Percentiles rank a stretch among this genome's conserved stretches.
Conservation (phyloP, 2,329 filamentous ascomycete species). For the Westerdykella aurantiaca region DNA sequence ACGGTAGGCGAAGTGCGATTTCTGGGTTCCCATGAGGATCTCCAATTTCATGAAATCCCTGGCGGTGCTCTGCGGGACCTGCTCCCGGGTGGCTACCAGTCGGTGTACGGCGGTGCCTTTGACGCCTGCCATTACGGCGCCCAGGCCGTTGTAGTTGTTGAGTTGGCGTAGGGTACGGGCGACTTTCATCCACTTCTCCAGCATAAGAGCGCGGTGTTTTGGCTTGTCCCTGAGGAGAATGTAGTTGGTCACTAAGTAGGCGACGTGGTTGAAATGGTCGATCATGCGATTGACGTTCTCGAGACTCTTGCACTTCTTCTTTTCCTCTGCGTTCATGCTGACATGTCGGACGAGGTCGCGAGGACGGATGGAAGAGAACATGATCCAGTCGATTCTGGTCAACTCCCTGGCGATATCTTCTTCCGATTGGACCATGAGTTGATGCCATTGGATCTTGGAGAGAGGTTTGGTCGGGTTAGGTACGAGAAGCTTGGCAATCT, state of each 20-base stretch:
- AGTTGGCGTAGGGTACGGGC: slow-evolving; percentile 76
- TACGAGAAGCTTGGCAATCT: slow-evolving; percentile 66
- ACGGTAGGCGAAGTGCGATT: slow-evolving; percentile 92
- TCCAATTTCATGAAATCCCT: slow-evolving; percentile 85
- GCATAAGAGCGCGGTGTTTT: slow-evolving; percentile 82
- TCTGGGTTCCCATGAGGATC: slow-evolving; percentile 87
- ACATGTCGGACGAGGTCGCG: slow-evolving; percentile 91
- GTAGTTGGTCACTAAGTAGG: slow-evolving; percentile 50
- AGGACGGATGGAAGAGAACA: slow-evolving; percentile 91
- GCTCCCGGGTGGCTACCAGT: slow-evolving; percentile 68
- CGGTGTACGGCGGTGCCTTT: slow-evolving; percentile 83
- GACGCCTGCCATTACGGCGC: slow-evolving; percentile 88
- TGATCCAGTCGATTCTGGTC: slow-evolving; percentile 94
- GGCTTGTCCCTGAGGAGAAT: slow-evolving; percentile 83
- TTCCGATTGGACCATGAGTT: slow-evolving; percentile 80
- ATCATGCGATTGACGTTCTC: slow-evolving; percentile 93
- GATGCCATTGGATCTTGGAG: slow-evolving; percentile 81
- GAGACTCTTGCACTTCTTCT: slow-evolving; percentile 69
- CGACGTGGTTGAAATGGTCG: slow-evolving; percentile 63
- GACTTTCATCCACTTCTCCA: slow-evolving; percentile 94
- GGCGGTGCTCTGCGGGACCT: slow-evolving; percentile 65
- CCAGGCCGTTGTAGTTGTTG: slow-evolving; percentile 95
- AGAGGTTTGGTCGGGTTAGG: slow-evolving; percentile 64
- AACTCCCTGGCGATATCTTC: slow-evolving; percentile 86
- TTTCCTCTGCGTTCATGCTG: slow-evolving; percentile 64